Base-by-base conservation (phyloP, 2,329 filamentous ascomycete species). In the Neopestalotiopsis clavispora region DNA sequence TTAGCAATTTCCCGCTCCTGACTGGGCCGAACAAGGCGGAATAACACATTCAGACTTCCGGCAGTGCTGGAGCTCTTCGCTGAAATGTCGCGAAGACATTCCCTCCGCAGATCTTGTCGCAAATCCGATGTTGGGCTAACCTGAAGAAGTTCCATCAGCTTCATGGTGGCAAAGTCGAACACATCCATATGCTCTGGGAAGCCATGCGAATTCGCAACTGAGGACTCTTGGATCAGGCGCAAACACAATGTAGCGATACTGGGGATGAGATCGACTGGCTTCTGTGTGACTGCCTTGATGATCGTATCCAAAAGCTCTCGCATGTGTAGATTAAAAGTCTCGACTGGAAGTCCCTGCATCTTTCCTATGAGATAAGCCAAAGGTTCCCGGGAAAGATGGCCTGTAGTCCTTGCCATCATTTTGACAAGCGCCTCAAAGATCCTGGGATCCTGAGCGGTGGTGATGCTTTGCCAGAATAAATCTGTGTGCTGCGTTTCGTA, bases 391-490 rank as follows among this genome's bases (percentile, higher is more conserved):
- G 84, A 80, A 67, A 87, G 85, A 9, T 91, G 78, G 49, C 84
- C 80, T 1, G 83, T 75, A 56, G 88, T 85, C 20, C 78, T 81
- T 3, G 75, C 77, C 38, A 87, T 78, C 88, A 97, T 92, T 20
- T 85, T 84, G 62, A 95, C 84, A 30, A 97, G 88, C 34, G 95
- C 94, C 64, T 94, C 91, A 7, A 93, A 90, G n/a, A 95, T 91
- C 68, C 94, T 89, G 4, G 93, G 91, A 78, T 98, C 94, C 75
- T 95, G 94, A 69, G 92, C 94, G 30, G 91, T 90, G 5, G 89
- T 91, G 65, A 97, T 90, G 0, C 93, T 93, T 69, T 91, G 89
- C 95, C 95, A 98, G 70, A 98, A 88, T 17, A 89, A 86, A 75
- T 97, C 92, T 1, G 93, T 93, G 75, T 97, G 92, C 23, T 86